A percentile compares a stretch with the other conserved stretches of the same genome.
Conservation (phyloP, 306 rosid genomes). For the Pterocarpus santalinus region DNA sequence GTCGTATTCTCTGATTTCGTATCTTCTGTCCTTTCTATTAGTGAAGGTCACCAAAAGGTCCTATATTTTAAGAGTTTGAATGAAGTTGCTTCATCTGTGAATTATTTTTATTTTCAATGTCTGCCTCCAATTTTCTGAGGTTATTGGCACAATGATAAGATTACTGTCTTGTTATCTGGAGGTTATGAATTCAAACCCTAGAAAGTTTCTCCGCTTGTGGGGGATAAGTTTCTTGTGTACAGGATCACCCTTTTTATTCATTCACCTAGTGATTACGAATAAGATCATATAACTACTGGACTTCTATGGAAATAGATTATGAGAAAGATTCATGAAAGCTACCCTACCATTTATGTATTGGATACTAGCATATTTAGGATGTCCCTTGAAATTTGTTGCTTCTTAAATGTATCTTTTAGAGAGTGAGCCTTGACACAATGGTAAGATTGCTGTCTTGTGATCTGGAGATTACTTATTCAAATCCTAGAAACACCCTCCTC, state of each 20-base stretch:
- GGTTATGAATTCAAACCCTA: too few species aligned
- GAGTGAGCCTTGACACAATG: too few species aligned
- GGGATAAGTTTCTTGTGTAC: too few species aligned
- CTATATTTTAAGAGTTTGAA: not conserved
- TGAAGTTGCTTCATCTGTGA: constrained; percentile 14
- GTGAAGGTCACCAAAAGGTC: not conserved
- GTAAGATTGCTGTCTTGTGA: too few species aligned
- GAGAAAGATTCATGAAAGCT: constrained; percentile 6
- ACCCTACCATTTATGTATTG: not conserved
- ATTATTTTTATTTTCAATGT: not conserved
- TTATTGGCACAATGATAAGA: too few species aligned
- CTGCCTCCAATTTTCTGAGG: not conserved
- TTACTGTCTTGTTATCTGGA: too few species aligned
- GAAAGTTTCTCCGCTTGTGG: too few species aligned
- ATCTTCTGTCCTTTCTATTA: too few species aligned
- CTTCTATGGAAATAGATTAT: constrained; percentile 2
- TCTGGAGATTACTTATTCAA: too few species aligned
- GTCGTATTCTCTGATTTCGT: too few species aligned
- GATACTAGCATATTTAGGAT: not conserved
- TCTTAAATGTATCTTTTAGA: not conserved
- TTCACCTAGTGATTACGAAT: not conserved
- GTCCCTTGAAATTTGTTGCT: constrained; percentile 16
- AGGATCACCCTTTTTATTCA: not conserved
- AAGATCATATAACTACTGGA: constrained; percentile 1
- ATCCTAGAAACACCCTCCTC: too few species aligned